Evolutionary conservation across 306 rosid genomes (phyloP).

Genomic region (Aeschynomene evenia): DNA sequence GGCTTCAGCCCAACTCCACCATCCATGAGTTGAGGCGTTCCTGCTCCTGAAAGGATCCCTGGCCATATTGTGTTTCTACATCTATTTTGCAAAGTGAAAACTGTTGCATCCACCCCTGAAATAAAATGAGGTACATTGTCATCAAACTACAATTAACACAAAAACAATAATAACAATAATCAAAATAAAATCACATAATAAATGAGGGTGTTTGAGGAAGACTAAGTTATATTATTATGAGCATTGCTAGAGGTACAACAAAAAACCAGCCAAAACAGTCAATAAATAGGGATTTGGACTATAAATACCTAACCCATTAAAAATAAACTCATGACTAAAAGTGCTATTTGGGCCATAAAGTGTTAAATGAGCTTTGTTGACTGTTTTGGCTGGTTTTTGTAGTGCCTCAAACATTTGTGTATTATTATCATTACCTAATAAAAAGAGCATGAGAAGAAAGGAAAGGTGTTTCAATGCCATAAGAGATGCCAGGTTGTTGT

Average conservation of each 20-base stretch:
- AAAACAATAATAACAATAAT: neutral
- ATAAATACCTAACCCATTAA: no score
- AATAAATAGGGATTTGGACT: no score
- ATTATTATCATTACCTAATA: slow-evolving; percentile 17
- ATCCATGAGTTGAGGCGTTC: slow-evolving; percentile 44
- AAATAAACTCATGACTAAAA: no score
- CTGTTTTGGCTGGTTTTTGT: no score
- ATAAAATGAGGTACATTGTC: neutral
- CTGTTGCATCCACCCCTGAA: slow-evolving; percentile 52
- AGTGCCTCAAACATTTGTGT: no score
- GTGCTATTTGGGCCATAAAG: no score
- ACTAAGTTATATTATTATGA: no score
- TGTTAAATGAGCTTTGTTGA: no score
- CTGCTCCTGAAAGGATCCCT: slow-evolving; percentile 48
- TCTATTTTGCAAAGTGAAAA: slow-evolving; percentile 48
- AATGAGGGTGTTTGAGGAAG: no score
- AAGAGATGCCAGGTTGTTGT: neutral
- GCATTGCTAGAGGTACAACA: no score
- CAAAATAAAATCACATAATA: neutral
- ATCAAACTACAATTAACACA: neutral
- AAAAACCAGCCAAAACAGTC: no score
- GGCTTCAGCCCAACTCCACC: slow-evolving; percentile 47
- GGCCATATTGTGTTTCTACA: slow-evolving; percentile 56
- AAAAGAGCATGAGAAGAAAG: slow-evolving; percentile 24
- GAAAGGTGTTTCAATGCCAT: slow-evolving; percentile 33